A percentile compares a stretch with the other conserved stretches of the same genome.
These are phyloP conservation scores for Saturnispora saitoi DNA, from an alignment of 805 yeast genomes.

Conservation along the genomic window DNA sequence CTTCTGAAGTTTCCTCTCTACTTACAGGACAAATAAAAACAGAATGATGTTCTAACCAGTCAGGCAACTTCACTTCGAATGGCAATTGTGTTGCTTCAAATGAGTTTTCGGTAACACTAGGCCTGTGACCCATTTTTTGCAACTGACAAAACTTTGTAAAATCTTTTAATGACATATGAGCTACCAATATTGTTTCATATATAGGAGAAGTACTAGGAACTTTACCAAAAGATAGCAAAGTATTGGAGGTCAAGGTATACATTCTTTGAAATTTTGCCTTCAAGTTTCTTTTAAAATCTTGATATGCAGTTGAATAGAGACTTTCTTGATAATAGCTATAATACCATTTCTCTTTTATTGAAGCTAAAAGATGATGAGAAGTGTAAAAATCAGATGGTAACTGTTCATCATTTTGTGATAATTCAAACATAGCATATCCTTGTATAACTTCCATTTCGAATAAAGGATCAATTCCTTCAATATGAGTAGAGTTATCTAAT, in stretches of 20 bases:
- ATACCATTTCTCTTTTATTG: background rate
- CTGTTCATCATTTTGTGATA: background rate
- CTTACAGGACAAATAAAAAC: constrained; percentile 62
- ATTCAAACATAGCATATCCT: background rate
- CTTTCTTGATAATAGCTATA: background rate
- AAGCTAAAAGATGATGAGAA: background rate
- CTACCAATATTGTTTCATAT: background rate
- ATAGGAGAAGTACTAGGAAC: background rate
- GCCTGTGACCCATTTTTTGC: constrained; percentile 35
- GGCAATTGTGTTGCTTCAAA: constrained; percentile 40
- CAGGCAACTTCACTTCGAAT: constrained; percentile 12
- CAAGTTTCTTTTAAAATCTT: background rate
- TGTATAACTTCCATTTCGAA: constrained; percentile 1
- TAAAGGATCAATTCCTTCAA: background rate
- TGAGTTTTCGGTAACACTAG: constrained; percentile 36
- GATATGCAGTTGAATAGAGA: background rate
- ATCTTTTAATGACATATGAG: constrained; percentile 36
- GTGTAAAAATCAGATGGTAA: background rate
- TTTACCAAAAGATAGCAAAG: constrained; percentile 19
- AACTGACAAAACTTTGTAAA: constrained; percentile 39
- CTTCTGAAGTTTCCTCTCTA: constrained; percentile 51
- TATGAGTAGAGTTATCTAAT: background rate
- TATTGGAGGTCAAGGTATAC: background rate
- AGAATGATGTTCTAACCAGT: constrained; percentile 22
- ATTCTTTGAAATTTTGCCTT: background rate